Evolutionary conservation across 2,329 filamentous ascomycete genomes (phyloP).

Genomic region (Talaromyces atroroseus): DNA sequence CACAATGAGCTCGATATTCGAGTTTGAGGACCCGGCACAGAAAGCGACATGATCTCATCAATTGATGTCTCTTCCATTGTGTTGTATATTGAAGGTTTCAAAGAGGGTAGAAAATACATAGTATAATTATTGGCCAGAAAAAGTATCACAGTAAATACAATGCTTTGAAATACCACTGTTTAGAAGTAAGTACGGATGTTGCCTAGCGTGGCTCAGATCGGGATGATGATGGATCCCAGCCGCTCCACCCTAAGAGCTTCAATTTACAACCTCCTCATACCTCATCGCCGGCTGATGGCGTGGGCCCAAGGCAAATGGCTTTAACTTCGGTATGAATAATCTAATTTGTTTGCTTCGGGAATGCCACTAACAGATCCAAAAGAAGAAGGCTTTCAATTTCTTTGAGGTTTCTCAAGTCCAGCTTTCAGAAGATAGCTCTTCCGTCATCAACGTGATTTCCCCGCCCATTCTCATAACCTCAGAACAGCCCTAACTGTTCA

Average conservation of each 20-base stretch:
- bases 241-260: slow-evolving; percentile 9
- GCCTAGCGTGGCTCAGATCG: neutral
- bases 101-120: neutral
- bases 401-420: slow-evolving; percentile 88
- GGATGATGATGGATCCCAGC: no score
- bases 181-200: neutral
- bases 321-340: slow-evolving; percentile 35
- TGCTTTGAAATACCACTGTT: no score
- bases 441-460: slow-evolving; percentile 67
- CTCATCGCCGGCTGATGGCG: slow-evolving; percentile 23
- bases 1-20: neutral
- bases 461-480: neutral
- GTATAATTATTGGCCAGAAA: no score
- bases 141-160: no score
- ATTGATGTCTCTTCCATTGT: neutral
- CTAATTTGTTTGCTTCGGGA: neutral
- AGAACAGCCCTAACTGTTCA: slow-evolving; percentile 9
- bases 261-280: slow-evolving; percentile 6
- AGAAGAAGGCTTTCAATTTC: slow-evolving; percentile 99
- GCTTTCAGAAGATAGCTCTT: slow-evolving; percentile 69
- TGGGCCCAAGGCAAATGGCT: slow-evolving; percentile 35
- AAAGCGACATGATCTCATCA: neutral
- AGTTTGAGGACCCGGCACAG: neutral
- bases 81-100: neutral
- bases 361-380: neutral